Conservation (phyloP, 2,329 filamentous ascomycete genomes). For the Pyricularia sp. region DNA sequence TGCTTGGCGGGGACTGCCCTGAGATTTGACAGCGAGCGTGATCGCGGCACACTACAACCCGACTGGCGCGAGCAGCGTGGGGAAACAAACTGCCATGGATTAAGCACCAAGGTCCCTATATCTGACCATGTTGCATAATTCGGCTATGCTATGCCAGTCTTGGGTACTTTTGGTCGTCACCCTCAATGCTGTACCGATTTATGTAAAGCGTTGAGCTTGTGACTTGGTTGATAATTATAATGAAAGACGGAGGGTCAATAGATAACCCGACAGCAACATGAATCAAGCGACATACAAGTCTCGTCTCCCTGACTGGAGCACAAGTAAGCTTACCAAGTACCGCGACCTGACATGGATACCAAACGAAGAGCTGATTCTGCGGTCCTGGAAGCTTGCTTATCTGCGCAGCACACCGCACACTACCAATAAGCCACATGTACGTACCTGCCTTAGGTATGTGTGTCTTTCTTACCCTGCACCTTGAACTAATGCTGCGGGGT, state of each 20-base stretch:
- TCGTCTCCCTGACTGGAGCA: background rate
- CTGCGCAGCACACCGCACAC: background rate
- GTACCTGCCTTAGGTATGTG: no score
- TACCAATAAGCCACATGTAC: no score
- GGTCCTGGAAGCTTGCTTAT: background rate
- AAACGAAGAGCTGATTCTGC: background rate
- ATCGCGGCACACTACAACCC: background rate
- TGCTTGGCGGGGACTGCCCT: background rate
- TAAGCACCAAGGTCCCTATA: background rate
- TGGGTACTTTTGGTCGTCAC: background rate
- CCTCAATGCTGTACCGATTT: background rate
- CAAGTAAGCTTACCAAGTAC: background rate
- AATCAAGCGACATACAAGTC: background rate
- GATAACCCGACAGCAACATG: background rate
- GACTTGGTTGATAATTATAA: background rate
- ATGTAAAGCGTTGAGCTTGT: background rate
- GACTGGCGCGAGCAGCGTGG: background rate
- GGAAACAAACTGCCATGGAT: background rate
- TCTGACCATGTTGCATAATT: background rate
- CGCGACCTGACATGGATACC: background rate
- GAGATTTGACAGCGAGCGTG: background rate
- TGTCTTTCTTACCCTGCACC: background rate
- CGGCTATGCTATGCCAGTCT: background rate
- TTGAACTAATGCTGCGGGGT: background rate
- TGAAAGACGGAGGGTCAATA: background rate